A percentile compares a stretch with the other conserved stretches of the same genome.
Evolutionary conservation across 768 basidiomycete genomes (phyloP).

Genomic region (Panus rudis): DNA sequence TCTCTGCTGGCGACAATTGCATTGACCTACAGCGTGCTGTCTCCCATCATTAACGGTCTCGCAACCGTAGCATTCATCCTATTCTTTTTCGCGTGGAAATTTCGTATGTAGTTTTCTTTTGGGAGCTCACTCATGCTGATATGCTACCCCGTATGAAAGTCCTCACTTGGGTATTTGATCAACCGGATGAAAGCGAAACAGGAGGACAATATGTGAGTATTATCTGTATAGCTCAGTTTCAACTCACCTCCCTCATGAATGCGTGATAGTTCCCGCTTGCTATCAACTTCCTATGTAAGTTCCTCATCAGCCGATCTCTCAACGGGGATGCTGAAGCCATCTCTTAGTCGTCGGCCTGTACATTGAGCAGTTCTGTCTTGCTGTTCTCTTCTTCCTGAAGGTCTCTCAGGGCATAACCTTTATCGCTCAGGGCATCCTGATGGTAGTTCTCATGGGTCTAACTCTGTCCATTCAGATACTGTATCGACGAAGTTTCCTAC

Average conservation of each 20-base stretch:
- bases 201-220: conserved; percentile 21
- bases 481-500: conserved; percentile 32
- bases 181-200: conserved; percentile 42
- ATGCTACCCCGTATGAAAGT: conserved; percentile 22
- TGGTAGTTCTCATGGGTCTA: conserved; percentile 51
- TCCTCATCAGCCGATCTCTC: conserved; percentile 3
- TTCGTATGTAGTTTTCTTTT: conserved; percentile 28
- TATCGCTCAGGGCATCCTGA: conserved; percentile 40
- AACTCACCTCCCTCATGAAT: conserved; percentile 14
- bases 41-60: conserved; percentile 60
- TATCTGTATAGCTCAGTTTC: conserved; percentile 12
- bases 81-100: conserved; percentile 57
- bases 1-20: conserved; percentile 47
- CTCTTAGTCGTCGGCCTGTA: conserved; percentile 59
- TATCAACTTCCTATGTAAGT: conserved; percentile 42
- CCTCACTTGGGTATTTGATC: conserved; percentile 45
- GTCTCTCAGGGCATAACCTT: conserved; percentile 29
- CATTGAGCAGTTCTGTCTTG: conserved; percentile 60
- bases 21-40: conserved; percentile 55
- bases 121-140: neutral
- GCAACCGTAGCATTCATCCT: conserved; percentile 53
- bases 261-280: conserved; percentile 31
- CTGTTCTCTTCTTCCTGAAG: conserved; percentile 63
- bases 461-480: conserved; percentile 41
- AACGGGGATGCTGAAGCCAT: neutral